Evolutionary conservation across 345 rosid species (phyloP).

Genomic region (Linum trigynum): DNA sequence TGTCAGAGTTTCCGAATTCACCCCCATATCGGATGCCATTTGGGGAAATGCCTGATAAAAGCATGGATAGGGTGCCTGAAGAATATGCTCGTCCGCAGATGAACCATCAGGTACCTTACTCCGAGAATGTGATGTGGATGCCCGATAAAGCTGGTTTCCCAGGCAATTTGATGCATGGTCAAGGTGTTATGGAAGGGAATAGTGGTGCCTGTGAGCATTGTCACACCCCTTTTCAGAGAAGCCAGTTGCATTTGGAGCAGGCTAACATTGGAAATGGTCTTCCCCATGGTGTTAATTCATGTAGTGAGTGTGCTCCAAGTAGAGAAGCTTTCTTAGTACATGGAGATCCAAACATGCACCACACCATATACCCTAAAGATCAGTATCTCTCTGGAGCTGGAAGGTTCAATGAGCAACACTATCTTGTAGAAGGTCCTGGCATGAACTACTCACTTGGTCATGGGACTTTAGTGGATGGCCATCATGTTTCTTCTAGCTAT

Average conservation of each 20-base stretch:
- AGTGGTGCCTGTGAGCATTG: slow-evolving; percentile 51
- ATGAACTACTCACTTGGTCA: slow-evolving; percentile 54
- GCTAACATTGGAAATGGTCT: slow-evolving; percentile 45
- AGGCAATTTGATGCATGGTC: slow-evolving; percentile 54
- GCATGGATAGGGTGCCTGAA: slow-evolving; percentile 58
- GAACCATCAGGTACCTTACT: slow-evolving; percentile 42
- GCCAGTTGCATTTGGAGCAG: slow-evolving; percentile 57
- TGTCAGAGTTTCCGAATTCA: slow-evolving; percentile 59
- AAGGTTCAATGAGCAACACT: slow-evolving; percentile 61
- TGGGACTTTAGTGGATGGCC: slow-evolving; percentile 39
- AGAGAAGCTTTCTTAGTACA: slow-evolving; percentile 48
- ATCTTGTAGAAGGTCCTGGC: slow-evolving; percentile 48
- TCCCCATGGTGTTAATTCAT: slow-evolving; percentile 32
- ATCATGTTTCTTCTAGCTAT: slow-evolving; percentile 35
- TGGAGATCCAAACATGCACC: slow-evolving; percentile 47
- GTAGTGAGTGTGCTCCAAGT: slow-evolving; percentile 48
- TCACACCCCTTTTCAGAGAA: slow-evolving; percentile 45
- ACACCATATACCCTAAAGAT: slow-evolving; percentile 42
- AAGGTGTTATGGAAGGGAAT: slow-evolving; percentile 52
- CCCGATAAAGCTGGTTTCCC: slow-evolving; percentile 79
- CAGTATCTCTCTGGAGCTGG: slow-evolving; percentile 46
- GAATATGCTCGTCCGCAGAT: slow-evolving; percentile 56
- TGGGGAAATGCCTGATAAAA: slow-evolving; percentile 54
- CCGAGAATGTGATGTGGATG: slow-evolving; percentile 66
- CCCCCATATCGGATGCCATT: slow-evolving; percentile 68